A percentile compares a stretch with the other conserved stretches of the same genome.
phyloP scores from a whole-genome alignment of 148 eudicot species.

The Salicornia ramosissima region DNA sequence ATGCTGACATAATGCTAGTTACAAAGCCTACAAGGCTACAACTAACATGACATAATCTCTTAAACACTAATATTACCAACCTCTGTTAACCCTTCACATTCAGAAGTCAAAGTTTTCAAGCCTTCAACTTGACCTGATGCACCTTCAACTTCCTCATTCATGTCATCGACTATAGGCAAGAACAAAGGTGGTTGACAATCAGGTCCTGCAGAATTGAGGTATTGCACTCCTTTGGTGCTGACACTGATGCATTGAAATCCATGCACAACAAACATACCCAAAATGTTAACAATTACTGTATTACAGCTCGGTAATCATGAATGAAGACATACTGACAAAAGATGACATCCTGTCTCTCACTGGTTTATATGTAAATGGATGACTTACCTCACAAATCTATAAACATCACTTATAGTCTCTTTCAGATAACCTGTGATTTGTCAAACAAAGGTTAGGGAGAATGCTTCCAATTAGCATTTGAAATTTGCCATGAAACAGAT shows the following conservation, averaged over 20 bases:
- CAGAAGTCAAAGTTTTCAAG: conserved; percentile 27
- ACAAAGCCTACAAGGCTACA: not conserved
- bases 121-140: conserved; percentile 34
- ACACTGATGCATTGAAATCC: conserved; percentile 49
- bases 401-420: conserved; percentile 50
- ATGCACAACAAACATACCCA: conserved; percentile 5
- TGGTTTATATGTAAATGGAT: not conserved
- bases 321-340: not conserved
- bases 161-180: conserved; percentile 52
- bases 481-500: not conserved
- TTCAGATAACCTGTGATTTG: conserved; percentile 58
- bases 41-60: conserved; percentile 3
- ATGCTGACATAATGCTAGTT: not conserved
- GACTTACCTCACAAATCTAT: conserved; percentile 53
- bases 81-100: conserved; percentile 53
- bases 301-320: too few species aligned
- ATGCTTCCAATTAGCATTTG: conserved; percentile 1
- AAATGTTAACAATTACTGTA: conserved; percentile 7
- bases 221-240: conserved; percentile 53
- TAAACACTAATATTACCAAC: conserved; percentile 30
- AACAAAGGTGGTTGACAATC: conserved; percentile 62
- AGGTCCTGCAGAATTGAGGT: conserved; percentile 61
- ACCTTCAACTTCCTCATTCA: conserved; percentile 39
- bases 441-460: conserved; percentile 17
- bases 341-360: not conserved